Evolutionary conservation across 371 early-diverging fungal genomes (phyloP), one percentile per base, ranked within the genome.

Genomic region (Dipsacomyces acuminosporus): DNA sequence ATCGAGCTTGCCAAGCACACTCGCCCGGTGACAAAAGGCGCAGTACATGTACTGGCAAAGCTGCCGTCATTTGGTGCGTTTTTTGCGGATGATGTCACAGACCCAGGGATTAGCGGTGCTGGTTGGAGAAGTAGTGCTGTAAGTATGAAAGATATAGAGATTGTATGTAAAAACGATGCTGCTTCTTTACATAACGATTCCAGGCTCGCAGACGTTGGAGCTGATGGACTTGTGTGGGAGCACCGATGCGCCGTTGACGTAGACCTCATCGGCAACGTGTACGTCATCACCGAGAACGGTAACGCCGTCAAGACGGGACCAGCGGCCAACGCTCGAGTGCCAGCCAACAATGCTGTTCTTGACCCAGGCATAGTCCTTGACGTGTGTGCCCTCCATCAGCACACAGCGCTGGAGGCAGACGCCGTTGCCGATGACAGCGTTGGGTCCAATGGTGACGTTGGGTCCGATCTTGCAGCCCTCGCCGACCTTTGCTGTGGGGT

Each of bases 201-300:
- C 82, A 30, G 96, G 95, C 73, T 94, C 94, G 51, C 91, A 85
- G 63, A 96, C 86, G 64, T 89, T 91, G 38, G 79, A 56, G 51
- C 82, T 80, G 56, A 95, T 88, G 35, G 80, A 78, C 77, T 96
- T 96, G 81, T 96, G 94, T 51, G 96, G 96, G 48, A 96, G 76
- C 34, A 96, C 88, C 19, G 82, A 83, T 19, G 90, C 96, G 49
- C 96, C 96, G 74, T 96, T 96, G 61, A 95, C 78, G 69, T 90
- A 96, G 38, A 96, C 76, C 69, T 90, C 96, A 72, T 96, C 95
- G 47, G 79, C 78, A 43, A 96, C 81, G 34, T 87, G 87, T 21
- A 96, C 96, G 74, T 96, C 95, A 52, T 96, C 96, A 41, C 96
- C 96, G 57, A 94, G 75, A 11, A 96, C 96, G 4, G 92, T 86